Evolutionary conservation across 169 alveolate species (phyloP).

Genomic region (Cardiosporidium cionae): DNA sequence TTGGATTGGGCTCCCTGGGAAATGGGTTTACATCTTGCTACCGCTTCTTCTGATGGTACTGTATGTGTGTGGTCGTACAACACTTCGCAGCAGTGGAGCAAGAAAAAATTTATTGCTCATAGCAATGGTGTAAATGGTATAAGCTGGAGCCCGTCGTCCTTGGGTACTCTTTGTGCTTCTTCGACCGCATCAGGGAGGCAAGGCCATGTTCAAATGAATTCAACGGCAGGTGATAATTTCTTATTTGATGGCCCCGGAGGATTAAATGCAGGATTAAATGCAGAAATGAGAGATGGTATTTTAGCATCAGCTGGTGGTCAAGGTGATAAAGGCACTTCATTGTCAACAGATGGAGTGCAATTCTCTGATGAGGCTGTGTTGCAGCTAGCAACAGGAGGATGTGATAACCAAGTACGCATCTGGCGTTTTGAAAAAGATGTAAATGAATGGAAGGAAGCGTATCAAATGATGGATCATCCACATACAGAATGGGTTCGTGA

Average conservation of each 20-base stretch:
- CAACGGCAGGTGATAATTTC: too few relatives aligned
- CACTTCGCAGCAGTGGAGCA: constrained; percentile 43
- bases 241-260: too few relatives aligned
- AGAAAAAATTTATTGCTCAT: constrained; percentile 55
- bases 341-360: too few relatives aligned
- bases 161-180: constrained; percentile 2
- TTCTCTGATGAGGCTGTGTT: constrained; percentile 21
- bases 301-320: too few relatives aligned
- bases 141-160: constrained; percentile 68
- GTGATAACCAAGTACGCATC: constrained; percentile 61
- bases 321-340: too few relatives aligned
- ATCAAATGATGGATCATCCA: constrained; percentile 14
- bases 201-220: too few relatives aligned
- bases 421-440: constrained; percentile 56
- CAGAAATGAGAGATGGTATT: too few relatives aligned
- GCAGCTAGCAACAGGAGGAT: constrained; percentile 78
- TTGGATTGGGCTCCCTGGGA: constrained; percentile 69
- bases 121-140: constrained; percentile 63
- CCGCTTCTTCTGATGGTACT: constrained; percentile 62
- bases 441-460: constrained; percentile 12
- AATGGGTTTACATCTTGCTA: constrained; percentile 63
- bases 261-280: too few relatives aligned
- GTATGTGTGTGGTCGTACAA: constrained; percentile 40
- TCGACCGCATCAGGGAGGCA: too few relatives aligned
- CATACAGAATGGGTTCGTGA: constrained; percentile 78